A percentile compares a stretch with the other conserved stretches of the same genome.
Conservation (phyloP, 257 asterid species). For the Primulina huaijiensis region DNA sequence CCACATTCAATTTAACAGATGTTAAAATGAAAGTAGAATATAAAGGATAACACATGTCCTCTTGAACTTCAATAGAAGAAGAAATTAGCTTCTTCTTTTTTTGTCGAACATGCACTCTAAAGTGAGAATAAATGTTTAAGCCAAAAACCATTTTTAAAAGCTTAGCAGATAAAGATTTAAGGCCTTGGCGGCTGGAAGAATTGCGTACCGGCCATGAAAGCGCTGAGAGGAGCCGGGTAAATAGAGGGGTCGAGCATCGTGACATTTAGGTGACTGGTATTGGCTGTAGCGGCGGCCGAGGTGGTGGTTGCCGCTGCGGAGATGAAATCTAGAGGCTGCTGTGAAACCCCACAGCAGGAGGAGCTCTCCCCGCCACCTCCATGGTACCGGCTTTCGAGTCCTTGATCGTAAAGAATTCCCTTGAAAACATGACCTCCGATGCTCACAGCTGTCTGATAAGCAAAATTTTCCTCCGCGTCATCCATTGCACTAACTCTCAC, state of each 20-base stretch:
- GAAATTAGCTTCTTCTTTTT: background rate
- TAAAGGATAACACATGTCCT: background rate
- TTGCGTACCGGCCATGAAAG: conserved; percentile 53
- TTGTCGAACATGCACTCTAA: too few species aligned
- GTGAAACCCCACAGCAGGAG: conserved; percentile 31
- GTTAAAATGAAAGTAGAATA: background rate
- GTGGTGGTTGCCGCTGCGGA: conserved; percentile 24
- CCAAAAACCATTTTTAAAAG: background rate
- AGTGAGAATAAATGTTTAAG: conserved; percentile 13
- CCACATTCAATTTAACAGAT: conserved; percentile 1
- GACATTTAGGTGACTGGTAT: conserved; percentile 12
- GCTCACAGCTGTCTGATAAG: conserved; percentile 73
- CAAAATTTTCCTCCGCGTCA: conserved; percentile 62
- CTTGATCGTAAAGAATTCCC: conserved; percentile 80
- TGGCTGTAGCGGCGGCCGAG: background rate
- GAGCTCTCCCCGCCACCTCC: conserved; percentile 34
- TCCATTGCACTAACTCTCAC: conserved; percentile 64
- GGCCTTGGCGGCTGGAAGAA: conserved; percentile 48
- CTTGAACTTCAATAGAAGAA: conserved; percentile 3
- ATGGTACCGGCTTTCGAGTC: conserved; percentile 44
- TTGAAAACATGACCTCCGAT: conserved; percentile 73
- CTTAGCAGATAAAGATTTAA: conserved; percentile 10
- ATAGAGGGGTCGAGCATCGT: conserved; percentile 29
- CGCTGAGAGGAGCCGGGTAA: conserved; percentile 33
- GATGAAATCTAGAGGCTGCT: conserved; percentile 41